Percentiles rank a stretch among this genome's conserved stretches.
Evolutionary conservation across 2,329 filamentous ascomycete species (phyloP).

Genomic region (Trichoderma atroviride): DNA sequence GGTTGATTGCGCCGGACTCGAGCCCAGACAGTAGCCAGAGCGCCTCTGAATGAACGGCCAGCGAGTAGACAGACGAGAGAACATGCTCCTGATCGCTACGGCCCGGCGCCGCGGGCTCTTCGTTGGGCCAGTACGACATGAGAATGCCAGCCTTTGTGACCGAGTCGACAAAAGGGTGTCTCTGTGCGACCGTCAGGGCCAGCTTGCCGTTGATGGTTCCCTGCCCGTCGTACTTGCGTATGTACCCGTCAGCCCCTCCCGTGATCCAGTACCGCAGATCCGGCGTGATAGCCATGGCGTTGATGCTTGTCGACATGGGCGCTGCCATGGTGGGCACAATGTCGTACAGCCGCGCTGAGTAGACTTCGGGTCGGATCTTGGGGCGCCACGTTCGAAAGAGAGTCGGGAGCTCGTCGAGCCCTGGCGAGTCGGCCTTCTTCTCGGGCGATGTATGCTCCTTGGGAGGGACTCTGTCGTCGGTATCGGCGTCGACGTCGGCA

Average conservation of each 20-base stretch:
- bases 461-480: slow-evolving; percentile 27
- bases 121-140: slow-evolving; percentile 98
- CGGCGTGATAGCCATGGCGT: slow-evolving; percentile 86
- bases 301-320: slow-evolving; percentile 93
- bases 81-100: slow-evolving; percentile 59
- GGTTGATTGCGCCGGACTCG: slow-evolving; percentile 87
- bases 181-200: slow-evolving; percentile 89
- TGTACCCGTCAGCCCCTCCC: slow-evolving; percentile 91
- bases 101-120: slow-evolving; percentile 62
- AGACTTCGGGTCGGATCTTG: slow-evolving; percentile 72
- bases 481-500: slow-evolving; percentile 29
- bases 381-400: slow-evolving; percentile 49
- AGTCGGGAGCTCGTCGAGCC: slow-evolving; percentile 26
- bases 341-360: slow-evolving; percentile 82
- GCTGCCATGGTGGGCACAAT: slow-evolving; percentile 97
- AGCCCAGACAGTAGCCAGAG: slow-evolving; percentile 90
- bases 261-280: slow-evolving; percentile 96
- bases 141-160: slow-evolving; percentile 93
- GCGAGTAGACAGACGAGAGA: slow-evolving; percentile 89
- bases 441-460: slow-evolving; percentile 22
- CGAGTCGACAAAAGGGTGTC: slow-evolving; percentile 95
- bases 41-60: slow-evolving; percentile 86
- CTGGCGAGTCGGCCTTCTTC: slow-evolving; percentile 38
- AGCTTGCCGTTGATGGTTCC: slow-evolving; percentile 95
- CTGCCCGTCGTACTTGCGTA: slow-evolving; percentile 94